phyloP scores from a whole-genome alignment of 371 early-diverging fungal species.

The Zopfochytrium polystomum region DNA sequence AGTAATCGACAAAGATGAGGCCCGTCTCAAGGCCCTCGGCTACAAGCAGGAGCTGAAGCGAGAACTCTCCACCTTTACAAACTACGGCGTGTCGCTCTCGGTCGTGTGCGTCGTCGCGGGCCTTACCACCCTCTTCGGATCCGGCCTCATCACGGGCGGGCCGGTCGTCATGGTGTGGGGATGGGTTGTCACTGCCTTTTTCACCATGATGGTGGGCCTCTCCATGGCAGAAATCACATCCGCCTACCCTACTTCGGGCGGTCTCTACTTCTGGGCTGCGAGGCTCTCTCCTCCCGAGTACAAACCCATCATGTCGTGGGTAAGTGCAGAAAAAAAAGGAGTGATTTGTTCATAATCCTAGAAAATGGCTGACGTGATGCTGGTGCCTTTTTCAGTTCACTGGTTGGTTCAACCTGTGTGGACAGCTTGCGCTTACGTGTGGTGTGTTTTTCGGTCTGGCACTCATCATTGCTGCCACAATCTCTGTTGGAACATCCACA shows the following conservation, averaged over 20 bases:
- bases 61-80: slow-evolving; percentile 60
- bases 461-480: slow-evolving; percentile 14
- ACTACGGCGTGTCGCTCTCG: slow-evolving; percentile 63
- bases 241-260: slow-evolving; percentile 68
- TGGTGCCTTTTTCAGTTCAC: slow-evolving; percentile 11
- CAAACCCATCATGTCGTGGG: slow-evolving; percentile 38
- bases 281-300: slow-evolving; percentile 31
- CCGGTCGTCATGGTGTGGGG: slow-evolving; percentile 69
- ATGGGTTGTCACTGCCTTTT: slow-evolving; percentile 61
- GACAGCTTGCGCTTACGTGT: slow-evolving; percentile 29
- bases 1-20: no score
- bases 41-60: slow-evolving; percentile 60
- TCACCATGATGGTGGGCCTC: slow-evolving; percentile 62
- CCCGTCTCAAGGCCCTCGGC: slow-evolving; percentile 38
- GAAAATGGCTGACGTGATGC: slow-evolving; percentile 1
- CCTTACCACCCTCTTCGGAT: slow-evolving; percentile 45
- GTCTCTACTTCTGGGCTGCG: slow-evolving; percentile 67
- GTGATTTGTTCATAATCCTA: not conserved
- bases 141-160: slow-evolving; percentile 63
- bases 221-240: slow-evolving; percentile 74
- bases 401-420: slow-evolving; percentile 35
- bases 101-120: slow-evolving; percentile 61
- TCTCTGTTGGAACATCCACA: slow-evolving; percentile 16
- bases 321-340: not conserved
- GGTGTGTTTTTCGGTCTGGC: slow-evolving; percentile 28